These are phyloP conservation scores for Paraphoma sp. DNA, from an alignment of 2,329 filamentous ascomycete genomes.

Conservation along the genomic window DNA sequence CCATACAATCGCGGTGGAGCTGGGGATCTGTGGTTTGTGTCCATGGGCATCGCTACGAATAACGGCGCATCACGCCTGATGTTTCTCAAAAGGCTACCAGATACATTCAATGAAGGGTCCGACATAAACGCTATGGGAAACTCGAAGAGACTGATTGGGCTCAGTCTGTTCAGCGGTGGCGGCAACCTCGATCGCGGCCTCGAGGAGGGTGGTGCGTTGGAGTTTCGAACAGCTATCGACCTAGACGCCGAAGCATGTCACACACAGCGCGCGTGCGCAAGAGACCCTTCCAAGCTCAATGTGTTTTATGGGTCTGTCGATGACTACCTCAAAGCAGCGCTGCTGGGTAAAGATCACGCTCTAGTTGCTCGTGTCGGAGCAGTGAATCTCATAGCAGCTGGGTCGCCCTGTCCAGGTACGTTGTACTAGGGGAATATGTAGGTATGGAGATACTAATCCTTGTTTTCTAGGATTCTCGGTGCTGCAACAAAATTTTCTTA, in stretches of 20 bases:
- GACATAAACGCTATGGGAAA: slow-evolving; percentile 60
- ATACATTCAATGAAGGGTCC: slow-evolving; percentile 59
- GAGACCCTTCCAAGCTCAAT: slow-evolving; percentile 50
- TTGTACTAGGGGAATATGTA: not conserved
- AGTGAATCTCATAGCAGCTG: slow-evolving; percentile 73
- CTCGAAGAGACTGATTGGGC: slow-evolving; percentile 47
- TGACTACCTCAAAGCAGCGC: slow-evolving; percentile 64
- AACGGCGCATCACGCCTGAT: not conserved
- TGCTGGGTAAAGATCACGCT: slow-evolving; percentile 54
- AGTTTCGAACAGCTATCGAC: slow-evolving; percentile 74
- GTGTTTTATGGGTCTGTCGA: slow-evolving; percentile 77
- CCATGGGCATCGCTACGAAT: slow-evolving; percentile 32
- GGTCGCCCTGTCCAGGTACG: slow-evolving; percentile 71
- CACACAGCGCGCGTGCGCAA: slow-evolving; percentile 73
- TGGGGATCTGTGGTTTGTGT: slow-evolving; percentile 72
- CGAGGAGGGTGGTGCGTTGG: slow-evolving; percentile 71
- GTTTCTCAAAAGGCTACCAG: slow-evolving; percentile 14
- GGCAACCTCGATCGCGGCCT: slow-evolving; percentile 79
- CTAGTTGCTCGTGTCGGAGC: slow-evolving; percentile 65
- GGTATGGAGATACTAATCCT: not conserved
- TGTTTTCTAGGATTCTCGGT: slow-evolving; percentile 65
- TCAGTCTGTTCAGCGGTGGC: slow-evolving; percentile 80
- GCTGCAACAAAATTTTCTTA: slow-evolving; percentile 66
- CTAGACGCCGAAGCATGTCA: slow-evolving; percentile 69
- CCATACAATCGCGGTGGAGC: slow-evolving; percentile 72